Evolutionary conservation across 192 early-diverging fungal species (phyloP).

Genomic region (Entomortierella chlamydospora): DNA sequence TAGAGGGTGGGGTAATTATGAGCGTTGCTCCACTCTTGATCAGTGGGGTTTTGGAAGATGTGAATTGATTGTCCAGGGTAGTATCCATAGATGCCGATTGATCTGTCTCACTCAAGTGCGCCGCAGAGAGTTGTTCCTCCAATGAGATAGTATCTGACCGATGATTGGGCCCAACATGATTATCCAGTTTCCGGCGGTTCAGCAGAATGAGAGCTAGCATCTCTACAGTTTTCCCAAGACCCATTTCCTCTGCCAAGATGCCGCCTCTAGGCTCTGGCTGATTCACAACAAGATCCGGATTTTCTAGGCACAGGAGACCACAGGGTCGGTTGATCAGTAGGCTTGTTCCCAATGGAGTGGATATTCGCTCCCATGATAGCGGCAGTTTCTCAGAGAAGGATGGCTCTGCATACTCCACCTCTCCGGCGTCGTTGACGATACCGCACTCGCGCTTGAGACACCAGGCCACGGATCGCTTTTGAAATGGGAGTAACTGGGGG

Average conservation of each 20-base stretch:
- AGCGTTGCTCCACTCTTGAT: slow-evolving; percentile 63
- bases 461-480: slow-evolving; percentile 28
- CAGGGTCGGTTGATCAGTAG: slow-evolving; percentile 23
- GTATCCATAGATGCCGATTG: neutral
- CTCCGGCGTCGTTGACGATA: slow-evolving; percentile 5
- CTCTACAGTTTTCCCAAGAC: slow-evolving; percentile 77
- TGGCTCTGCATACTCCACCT: slow-evolving; percentile 27
- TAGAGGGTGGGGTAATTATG: slow-evolving; percentile 71
- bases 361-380: slow-evolving; percentile 26
- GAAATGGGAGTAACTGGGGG: slow-evolving; percentile 24
- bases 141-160: neutral
- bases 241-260: slow-evolving; percentile 71
- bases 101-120: slow-evolving; percentile 2
- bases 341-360: neutral
- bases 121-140: slow-evolving; percentile 10
- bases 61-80: neutral
- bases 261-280: slow-evolving; percentile 50
- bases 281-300: neutral
- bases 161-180: neutral
- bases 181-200: slow-evolving; percentile 35
- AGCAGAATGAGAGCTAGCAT: slow-evolving; percentile 68
- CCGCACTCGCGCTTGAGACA: slow-evolving; percentile 25
- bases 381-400: slow-evolving; percentile 17
- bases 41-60: neutral
- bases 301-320: slow-evolving; percentile 8